Percentiles rank a stretch among this genome's conserved stretches.
Conservation (phyloP, 441 rosid genomes). For the Capsella rubella region DNA sequence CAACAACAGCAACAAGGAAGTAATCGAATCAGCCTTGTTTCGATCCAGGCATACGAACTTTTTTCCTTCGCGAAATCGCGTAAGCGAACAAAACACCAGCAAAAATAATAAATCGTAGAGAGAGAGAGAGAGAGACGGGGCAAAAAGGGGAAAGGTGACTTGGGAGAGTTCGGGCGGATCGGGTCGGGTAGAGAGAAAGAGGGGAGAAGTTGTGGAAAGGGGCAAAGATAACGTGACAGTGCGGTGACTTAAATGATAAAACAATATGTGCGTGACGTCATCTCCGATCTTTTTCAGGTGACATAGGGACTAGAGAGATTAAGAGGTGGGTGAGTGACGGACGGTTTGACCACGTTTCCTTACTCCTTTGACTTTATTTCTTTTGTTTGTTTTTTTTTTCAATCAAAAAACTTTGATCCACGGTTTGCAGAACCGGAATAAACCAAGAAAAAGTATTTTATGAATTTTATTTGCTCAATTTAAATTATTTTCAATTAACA, state of each 20-base stretch:
- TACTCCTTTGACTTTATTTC: not conserved
- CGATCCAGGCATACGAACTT: too few relatives aligned
- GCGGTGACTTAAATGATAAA: slow-evolving; percentile 3
- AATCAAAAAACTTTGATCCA: not conserved
- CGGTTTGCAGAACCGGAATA: not conserved
- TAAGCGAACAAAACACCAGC: not conserved
- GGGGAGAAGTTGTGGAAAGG: not conserved
- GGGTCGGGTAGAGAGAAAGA: slow-evolving; percentile 34
- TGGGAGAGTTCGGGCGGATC: slow-evolving; percentile 53
- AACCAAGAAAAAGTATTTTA: not conserved
- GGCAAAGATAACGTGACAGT: slow-evolving; percentile 1
- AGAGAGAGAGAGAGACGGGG: slow-evolving; percentile 26
- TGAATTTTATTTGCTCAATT: not conserved
- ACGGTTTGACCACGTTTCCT: slow-evolving; percentile 5
- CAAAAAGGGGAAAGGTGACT: slow-evolving; percentile 42
- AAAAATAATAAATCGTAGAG: slow-evolving; percentile 17
- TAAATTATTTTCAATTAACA: not conserved
- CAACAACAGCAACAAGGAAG: too few relatives aligned
- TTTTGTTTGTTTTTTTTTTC: not conserved
- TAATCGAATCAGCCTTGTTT: too few relatives aligned
- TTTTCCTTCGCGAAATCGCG: slow-evolving; percentile 17
- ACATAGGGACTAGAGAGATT: slow-evolving; percentile 3
- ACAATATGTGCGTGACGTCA: not conserved
- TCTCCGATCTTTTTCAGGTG: not conserved
- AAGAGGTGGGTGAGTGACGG: slow-evolving; percentile 6